These are phyloP conservation scores for Epicoccum sorghinum DNA, from an alignment of 2,329 filamentous ascomycete genomes.

Conservation along the genomic window DNA sequence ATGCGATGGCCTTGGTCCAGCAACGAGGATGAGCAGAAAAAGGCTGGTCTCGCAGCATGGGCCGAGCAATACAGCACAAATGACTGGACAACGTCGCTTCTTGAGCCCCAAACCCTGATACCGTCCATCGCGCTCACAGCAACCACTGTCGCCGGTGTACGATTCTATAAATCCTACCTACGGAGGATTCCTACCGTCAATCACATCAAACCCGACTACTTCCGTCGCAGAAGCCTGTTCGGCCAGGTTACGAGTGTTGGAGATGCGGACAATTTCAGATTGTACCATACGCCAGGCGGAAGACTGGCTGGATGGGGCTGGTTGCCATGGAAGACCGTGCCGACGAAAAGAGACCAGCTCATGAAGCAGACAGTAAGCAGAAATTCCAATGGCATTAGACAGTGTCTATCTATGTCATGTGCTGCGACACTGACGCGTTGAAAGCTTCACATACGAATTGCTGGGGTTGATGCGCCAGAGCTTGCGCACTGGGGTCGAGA, in stretches of 20 bases:
- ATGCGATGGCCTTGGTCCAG: constrained; percentile 53
- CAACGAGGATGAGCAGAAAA: constrained; percentile 40
- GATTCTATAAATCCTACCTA: constrained; percentile 73
- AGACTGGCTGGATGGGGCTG: constrained; percentile 89
- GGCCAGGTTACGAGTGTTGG: constrained; percentile 92
- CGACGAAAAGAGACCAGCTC: constrained; percentile 69
- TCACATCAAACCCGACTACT: constrained; percentile 76
- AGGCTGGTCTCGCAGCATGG: constrained; percentile 51
- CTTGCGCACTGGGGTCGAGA: constrained; percentile 88
- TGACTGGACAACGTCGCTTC: constrained; percentile 61
- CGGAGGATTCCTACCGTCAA: constrained; percentile 80
- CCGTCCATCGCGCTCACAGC: constrained; percentile 62
- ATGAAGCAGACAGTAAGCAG: constrained; percentile 74
- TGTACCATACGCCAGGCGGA: constrained; percentile 96
- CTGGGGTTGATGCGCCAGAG: constrained; percentile 93
- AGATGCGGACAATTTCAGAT: constrained; percentile 92
- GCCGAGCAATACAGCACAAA: constrained; percentile 44
- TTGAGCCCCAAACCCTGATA: constrained; percentile 61
- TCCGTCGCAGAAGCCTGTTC: constrained; percentile 76
- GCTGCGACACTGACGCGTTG: constrained; percentile 17
- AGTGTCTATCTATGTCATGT: neutral
- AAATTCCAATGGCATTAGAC: neutral
- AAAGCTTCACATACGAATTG: constrained; percentile 85
- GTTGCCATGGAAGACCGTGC: constrained; percentile 74
- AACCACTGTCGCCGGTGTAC: constrained; percentile 60